Base-by-base conservation (phyloP, 768 basidiomycete genomes). In the Gymnopilus junonius region DNA sequence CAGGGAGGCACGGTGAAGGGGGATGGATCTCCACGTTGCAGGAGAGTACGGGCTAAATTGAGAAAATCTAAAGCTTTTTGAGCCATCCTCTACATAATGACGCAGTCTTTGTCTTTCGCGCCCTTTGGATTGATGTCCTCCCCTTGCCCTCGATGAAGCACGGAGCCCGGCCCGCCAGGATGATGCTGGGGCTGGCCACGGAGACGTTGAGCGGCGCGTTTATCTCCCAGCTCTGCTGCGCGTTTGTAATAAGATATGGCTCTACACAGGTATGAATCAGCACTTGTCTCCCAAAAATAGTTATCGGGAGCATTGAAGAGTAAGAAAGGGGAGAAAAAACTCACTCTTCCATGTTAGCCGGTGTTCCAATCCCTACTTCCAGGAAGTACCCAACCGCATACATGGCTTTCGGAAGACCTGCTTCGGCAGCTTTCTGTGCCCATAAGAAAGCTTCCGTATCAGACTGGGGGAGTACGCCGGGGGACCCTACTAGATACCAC, bases 401-500 rank as follows among this genome's bases (percentile, higher is more conserved):
- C 88, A 97, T 93, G 11, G 97, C 97, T 75, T 99, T 99, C 4
- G 88, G 85, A 14, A 99, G 83, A 0, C 95, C 97, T 11, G 85
- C 87, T 31, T 98, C 96, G 17, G 95, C 96, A 23, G 97, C 95
- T 71, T 90, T 95, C 77, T 93, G 93, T 5, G 97, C 94, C 97
- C 97, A 99, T 3, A 99, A 80, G 77, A 89, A 99, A 11, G 97
- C 97, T 73, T 99, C 97, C 0, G 97, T 99, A 73, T 99, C 97
- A 0, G 95, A 97, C 73, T 99, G 97, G 0, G 97, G 97, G 15
- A 99, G 85, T 1, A 99, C 95, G 23, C 97, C 97, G 0, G 96
- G 94, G 8, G 96, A 98, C 50, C 97, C 97, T 63, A 99, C 97
- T 66, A 99, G 90, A 73, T 99, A 99, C 97, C 97, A 99, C 7